Percentiles rank a stretch among this genome's conserved stretches.
Evolutionary conservation across 2,329 filamentous ascomycete species (phyloP).

Genomic region (Xylariaceae sp.): DNA sequence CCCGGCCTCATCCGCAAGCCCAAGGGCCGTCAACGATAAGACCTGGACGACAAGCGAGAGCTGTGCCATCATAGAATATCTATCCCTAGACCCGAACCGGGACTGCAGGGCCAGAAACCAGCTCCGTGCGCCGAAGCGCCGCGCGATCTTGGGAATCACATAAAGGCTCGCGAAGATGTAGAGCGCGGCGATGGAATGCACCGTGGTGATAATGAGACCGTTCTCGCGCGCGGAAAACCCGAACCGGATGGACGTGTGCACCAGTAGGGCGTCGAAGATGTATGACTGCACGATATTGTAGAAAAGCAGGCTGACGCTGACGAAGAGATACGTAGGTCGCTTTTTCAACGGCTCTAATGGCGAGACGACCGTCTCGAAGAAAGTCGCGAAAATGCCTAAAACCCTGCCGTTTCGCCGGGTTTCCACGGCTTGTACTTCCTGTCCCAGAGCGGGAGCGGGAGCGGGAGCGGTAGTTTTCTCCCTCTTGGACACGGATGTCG

Average conservation of each 20-base stretch:
- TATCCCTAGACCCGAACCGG: background rate
- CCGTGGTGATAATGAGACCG: slow-evolving; percentile 7
- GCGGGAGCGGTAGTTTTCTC: background rate
- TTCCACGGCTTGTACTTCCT: background rate
- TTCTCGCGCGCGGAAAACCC: slow-evolving; percentile 7
- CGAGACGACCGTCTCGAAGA: background rate
- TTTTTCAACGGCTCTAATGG: background rate
- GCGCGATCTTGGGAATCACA: background rate
- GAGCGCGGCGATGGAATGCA: background rate
- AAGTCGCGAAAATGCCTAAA: no score
- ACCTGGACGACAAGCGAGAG: background rate
- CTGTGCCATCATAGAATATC: background rate
- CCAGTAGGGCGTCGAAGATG: slow-evolving; percentile 9
- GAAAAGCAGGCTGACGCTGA: background rate
- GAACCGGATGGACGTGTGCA: slow-evolving; percentile 3
- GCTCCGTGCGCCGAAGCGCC: background rate
- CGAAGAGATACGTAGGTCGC: background rate
- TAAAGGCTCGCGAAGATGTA: background rate
- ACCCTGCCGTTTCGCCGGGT: background rate
- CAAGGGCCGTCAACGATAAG: background rate
- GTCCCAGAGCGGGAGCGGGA: background rate
- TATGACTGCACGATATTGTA: slow-evolving; percentile 11
- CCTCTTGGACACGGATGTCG: background rate
- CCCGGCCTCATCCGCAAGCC: background rate
- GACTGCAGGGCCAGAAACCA: no score